Evolutionary conservation across 345 rosid genomes (phyloP).

Genomic region (Ceriops tagal): DNA sequence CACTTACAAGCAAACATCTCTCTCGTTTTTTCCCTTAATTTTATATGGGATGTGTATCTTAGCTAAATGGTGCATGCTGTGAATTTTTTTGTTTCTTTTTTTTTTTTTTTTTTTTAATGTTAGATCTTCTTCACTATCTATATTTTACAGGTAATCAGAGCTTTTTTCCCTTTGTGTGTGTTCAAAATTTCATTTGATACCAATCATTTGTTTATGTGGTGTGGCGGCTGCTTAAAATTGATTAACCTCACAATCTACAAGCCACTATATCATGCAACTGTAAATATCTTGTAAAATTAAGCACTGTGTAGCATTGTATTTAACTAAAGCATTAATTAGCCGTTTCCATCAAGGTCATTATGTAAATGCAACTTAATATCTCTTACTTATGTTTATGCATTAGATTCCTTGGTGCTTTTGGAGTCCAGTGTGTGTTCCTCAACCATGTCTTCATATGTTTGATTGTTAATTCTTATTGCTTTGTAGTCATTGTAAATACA

Average conservation of each 20-base stretch:
- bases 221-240: not conserved
- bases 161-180: not conserved
- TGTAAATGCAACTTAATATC: not conserved
- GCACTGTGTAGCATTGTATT: too few species aligned
- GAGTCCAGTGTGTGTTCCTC: not conserved
- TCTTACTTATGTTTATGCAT: not conserved
- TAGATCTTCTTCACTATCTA: not conserved
- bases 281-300: too few species aligned
- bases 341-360: too few species aligned
- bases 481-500: constrained; percentile 64
- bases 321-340: too few species aligned
- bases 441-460: constrained; percentile 15
- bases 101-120: not conserved
- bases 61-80: not conserved
- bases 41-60: constrained; percentile 2
- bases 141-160: not conserved
- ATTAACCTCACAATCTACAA: too few species aligned
- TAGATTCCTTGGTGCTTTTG: too few species aligned
- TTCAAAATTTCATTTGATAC: not conserved
- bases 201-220: not conserved
- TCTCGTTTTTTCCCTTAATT: not conserved
- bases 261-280: too few species aligned
- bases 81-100: not conserved
- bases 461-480: constrained; percentile 20
- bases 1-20: not conserved